Conservation (phyloP, 805 yeast genomes). For the Spathaspora hagerdaliae region DNA sequence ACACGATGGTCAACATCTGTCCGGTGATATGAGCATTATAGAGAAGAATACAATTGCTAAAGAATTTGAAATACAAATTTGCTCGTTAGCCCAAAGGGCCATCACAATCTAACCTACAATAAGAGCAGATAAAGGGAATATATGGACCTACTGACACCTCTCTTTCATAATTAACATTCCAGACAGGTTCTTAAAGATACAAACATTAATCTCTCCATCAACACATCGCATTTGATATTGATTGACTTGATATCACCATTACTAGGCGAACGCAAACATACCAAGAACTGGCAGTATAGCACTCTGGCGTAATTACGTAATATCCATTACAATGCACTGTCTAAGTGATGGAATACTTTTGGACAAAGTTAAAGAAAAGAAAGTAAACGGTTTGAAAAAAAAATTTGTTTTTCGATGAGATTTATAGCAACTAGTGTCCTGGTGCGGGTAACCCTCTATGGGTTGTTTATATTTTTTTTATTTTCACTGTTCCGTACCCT, state of each 20-base stretch:
- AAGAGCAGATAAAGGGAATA: constrained; percentile 13
- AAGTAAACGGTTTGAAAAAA: too few relatives aligned
- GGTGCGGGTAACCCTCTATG: background rate
- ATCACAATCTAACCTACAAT: background rate
- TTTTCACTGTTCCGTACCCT: background rate
- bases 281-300: constrained; percentile 28
- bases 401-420: too few relatives aligned
- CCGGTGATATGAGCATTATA: too few relatives aligned
- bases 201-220: constrained; percentile 41
- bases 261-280: constrained; percentile 4
- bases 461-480: too few relatives aligned
- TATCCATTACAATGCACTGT: constrained; percentile 50
- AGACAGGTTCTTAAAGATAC: constrained; percentile 48
- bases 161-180: constrained; percentile 42
- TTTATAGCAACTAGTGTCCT: too few relatives aligned
- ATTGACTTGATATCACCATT: constrained; percentile 1
- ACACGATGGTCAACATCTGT: too few relatives aligned
- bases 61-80: too few relatives aligned
- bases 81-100: too few relatives aligned
- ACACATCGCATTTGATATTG: constrained; percentile 35
- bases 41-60: too few relatives aligned
- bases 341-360: constrained; percentile 64
- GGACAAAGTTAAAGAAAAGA: constrained; percentile 53
- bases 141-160: constrained; percentile 50
- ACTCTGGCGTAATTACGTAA: constrained; percentile 12